Evolutionary conservation across 108 stramenopile species (phyloP), one percentile per base, ranked within the genome.

Genomic region (Licmophora abbreviata): DNA sequence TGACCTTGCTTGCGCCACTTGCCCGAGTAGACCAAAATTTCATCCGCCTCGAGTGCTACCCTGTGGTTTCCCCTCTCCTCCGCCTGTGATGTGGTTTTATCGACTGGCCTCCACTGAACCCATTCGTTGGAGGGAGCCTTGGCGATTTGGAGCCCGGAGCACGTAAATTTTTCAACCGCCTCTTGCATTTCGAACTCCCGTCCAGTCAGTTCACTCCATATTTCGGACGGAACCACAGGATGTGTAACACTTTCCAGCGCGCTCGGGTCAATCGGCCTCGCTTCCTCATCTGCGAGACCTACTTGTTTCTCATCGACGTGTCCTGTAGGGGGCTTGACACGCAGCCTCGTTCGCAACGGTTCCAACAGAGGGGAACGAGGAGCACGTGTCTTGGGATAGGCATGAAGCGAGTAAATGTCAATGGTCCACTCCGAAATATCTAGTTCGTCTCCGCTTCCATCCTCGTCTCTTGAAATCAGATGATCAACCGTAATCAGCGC

Each of bases 21-120:
- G 3, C 89, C 85, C 1, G 67, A 63, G 66, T 79, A 83, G 11
- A 85, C 85, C 29, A 83, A 32, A 32, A 73, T 61, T 27, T 64
- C 49, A 1, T 66, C 63, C 24, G 56, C 48, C 8, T 66, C 54
- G 26, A 70, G 9, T 0, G 34, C 47, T 6, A 33, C 38, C 18
- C 33, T 38, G 48, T 43, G 21, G 22, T 77, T 49, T 21, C 62
- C 22, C 24, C 62, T 4, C 47, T 35, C 48, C 26, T 59, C 53
- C 12, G 83, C 48, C 36, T 65, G 56, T 35, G 53, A 64, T 0
- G 64, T 61, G 40, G 66, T 72, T 12, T 57, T 61, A 15, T 71
- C 61, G 12, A 73, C 68, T 3, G 36, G 21, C 15, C 54, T 74
- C 89, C 89, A 91, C 26, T 71, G 63, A 7, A 91, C 63, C 63